phyloP scores from a whole-genome alignment of 345 rosid genomes.

The Boechera retrofracta region DNA sequence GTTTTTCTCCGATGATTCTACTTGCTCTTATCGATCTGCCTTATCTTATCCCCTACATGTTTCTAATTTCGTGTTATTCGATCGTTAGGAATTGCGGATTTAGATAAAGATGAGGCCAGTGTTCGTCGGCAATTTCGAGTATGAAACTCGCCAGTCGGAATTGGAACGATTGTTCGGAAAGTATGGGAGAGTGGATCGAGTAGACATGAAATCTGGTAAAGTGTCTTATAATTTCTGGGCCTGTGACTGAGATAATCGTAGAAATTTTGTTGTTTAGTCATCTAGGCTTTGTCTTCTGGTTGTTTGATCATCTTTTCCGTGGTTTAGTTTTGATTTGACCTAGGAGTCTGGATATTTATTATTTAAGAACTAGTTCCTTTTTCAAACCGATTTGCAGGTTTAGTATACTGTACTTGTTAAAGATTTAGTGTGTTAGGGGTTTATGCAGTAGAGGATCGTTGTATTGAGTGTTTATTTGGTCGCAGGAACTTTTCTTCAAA shows the following conservation, averaged over 20 bases:
- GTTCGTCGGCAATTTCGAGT: conserved; percentile 83
- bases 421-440: conserved; percentile 3
- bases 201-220: conserved; percentile 87
- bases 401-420: not conserved
- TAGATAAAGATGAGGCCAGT: conserved; percentile 62
- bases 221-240: not conserved
- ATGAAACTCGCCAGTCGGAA: conserved; percentile 77
- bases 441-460: conserved; percentile 46
- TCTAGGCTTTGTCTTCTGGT: not conserved
- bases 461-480: conserved; percentile 86
- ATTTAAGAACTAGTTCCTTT: not conserved
- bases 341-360: conserved; percentile 16
- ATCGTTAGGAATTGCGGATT: conserved; percentile 9
- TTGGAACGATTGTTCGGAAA: conserved; percentile 71
- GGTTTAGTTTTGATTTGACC: not conserved
- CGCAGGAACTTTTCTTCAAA: conserved; percentile 78
- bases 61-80: not conserved
- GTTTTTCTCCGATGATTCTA: not conserved
- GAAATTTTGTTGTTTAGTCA: not conserved
- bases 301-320: not conserved
- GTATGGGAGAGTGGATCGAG: conserved; percentile 76
- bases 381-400: not conserved
- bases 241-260: not conserved
- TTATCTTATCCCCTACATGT: not conserved
- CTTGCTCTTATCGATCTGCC: not conserved